A percentile compares a stretch with the other conserved stretches of the same genome.
These are phyloP conservation scores for Amanita molliuscula DNA, from an alignment of 768 basidiomycete species.

Conservation along the genomic window DNA sequence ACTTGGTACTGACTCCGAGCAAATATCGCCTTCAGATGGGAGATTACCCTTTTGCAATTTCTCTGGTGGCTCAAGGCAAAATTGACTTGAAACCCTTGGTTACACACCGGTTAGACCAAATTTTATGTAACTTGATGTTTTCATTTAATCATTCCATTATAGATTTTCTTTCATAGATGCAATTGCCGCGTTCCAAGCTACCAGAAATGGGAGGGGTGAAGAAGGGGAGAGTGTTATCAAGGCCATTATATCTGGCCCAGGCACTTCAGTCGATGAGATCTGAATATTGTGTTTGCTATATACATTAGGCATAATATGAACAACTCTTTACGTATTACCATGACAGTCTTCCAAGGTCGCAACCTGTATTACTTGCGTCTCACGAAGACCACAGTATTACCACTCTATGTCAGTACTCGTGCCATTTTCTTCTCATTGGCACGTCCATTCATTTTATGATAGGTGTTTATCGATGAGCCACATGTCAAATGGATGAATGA, in stretches of 20 bases:
- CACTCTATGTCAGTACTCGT: conserved; percentile 51
- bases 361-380: conserved; percentile 81
- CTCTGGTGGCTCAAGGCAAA: conserved; percentile 71
- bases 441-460: conserved; percentile 2
- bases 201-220: conserved; percentile 65
- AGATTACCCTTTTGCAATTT: conserved; percentile 78
- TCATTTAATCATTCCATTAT: background rate
- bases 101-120: conserved; percentile 59
- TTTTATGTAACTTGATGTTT: background rate
- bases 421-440: background rate
- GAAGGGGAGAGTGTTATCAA: conserved; percentile 89
- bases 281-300: background rate
- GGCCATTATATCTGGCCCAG: conserved; percentile 79
- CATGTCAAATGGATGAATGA: conserved; percentile 93
- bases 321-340: background rate
- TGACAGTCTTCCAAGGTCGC: conserved; percentile 42
- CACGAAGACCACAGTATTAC: conserved; percentile 62
- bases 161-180: conserved; percentile 76
- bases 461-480: conserved; percentile 82
- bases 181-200: conserved; percentile 71
- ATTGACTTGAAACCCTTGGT: conserved; percentile 84
- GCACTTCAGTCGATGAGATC: conserved; percentile 10
- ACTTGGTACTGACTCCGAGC: background rate
- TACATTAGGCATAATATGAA: background rate
- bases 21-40: conserved; percentile 45